Conservation (phyloP, 306 rosid genomes). For the Leucaena leucocephala region DNA sequence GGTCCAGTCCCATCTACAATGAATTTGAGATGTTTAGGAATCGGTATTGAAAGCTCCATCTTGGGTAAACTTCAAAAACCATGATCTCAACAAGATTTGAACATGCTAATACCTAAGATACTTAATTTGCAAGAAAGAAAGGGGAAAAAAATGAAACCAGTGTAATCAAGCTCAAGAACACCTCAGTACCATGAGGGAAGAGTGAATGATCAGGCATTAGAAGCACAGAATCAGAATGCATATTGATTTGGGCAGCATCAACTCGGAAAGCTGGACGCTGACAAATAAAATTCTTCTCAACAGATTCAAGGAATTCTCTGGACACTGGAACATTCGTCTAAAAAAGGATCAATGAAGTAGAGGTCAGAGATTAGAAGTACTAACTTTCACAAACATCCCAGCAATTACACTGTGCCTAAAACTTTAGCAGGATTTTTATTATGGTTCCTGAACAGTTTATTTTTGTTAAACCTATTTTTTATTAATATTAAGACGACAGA, state of each 20-base stretch:
- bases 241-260: conserved; percentile 70
- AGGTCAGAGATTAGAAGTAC: conserved; percentile 37
- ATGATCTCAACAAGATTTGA: neutral
- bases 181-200: conserved; percentile 59
- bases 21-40: conserved; percentile 6
- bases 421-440: neutral
- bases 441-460: neutral
- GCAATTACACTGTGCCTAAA: conserved; percentile 7
- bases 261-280: conserved; percentile 89
- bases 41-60: conserved; percentile 4
- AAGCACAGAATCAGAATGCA: conserved; percentile 60
- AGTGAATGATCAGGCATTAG: conserved; percentile 86
- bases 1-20: conserved; percentile 7
- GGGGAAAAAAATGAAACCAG: neutral
- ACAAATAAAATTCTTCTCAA: conserved; percentile 53
- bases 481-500: neutral
- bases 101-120: neutral
- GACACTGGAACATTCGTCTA: conserved; percentile 65
- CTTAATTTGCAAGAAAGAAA: conserved; percentile 14
- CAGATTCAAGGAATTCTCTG: conserved; percentile 61
- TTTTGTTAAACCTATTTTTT: conserved; percentile 11
- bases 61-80: conserved; percentile 1
- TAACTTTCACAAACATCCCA: neutral
- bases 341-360: conserved; percentile 27
- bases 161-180: conserved; percentile 11